Conservation (phyloP, 768 basidiomycete genomes). For the Termitomyces sp. region DNA sequence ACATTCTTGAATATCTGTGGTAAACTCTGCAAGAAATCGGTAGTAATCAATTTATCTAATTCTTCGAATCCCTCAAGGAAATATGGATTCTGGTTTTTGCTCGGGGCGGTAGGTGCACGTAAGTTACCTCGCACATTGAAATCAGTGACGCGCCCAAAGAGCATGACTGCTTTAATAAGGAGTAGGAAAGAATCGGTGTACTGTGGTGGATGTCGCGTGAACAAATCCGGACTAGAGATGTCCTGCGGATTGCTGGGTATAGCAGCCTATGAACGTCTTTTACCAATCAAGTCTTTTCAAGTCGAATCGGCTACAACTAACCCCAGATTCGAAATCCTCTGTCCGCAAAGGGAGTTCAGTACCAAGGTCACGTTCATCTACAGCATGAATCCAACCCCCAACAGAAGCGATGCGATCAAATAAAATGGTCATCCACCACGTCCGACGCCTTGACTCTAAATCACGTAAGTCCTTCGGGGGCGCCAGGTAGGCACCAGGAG, state of each 20-base stretch:
- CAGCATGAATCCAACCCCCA: slow-evolving; percentile 82
- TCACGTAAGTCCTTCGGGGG: slow-evolving; percentile 75
- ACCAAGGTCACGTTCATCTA: slow-evolving; percentile 80
- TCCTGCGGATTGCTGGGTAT: slow-evolving; percentile 76
- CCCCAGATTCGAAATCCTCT: slow-evolving; percentile 73
- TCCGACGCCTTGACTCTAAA: slow-evolving; percentile 71
- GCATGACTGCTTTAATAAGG: slow-evolving; percentile 77
- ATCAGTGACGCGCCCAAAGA: slow-evolving; percentile 83
- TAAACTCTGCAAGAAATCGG: slow-evolving; percentile 64
- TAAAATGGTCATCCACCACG: slow-evolving; percentile 90
- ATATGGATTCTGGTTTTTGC: slow-evolving; percentile 72
- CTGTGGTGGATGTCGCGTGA: slow-evolving; percentile 63
- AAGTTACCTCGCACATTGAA: slow-evolving; percentile 75
- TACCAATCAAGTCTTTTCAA: background rate
- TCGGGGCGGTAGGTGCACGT: slow-evolving; percentile 58
- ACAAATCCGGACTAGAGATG: slow-evolving; percentile 56
- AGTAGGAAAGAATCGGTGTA: slow-evolving; percentile 82
- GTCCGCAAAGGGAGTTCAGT: slow-evolving; percentile 77
- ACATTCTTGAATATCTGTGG: slow-evolving; percentile 64
- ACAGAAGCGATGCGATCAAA: slow-evolving; percentile 80
- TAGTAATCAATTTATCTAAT: slow-evolving; percentile 63
- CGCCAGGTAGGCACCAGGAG: slow-evolving; percentile 75
- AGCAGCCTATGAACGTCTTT: slow-evolving; percentile 34
- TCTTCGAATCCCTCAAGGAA: slow-evolving; percentile 58
- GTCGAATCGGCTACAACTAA: slow-evolving; percentile 25